phyloP scores from a whole-genome alignment of 495 filamentous ascomycete species.

The Astrothelium macrocarpum region DNA sequence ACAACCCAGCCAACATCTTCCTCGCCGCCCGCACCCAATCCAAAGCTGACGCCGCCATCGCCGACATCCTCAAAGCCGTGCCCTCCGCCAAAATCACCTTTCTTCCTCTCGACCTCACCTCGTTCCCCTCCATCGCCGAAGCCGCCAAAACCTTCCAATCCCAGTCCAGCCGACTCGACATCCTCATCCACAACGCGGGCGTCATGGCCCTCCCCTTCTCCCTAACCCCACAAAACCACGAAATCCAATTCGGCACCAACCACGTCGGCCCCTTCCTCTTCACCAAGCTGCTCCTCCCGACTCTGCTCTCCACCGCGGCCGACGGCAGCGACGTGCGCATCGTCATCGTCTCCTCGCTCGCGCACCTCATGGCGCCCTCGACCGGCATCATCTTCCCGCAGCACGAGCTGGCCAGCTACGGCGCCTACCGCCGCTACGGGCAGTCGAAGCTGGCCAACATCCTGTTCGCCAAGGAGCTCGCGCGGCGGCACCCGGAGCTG shows the following conservation, averaged over 20 bases:
- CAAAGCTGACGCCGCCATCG: slow-evolving; percentile 45
- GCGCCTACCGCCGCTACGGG: slow-evolving; percentile 47
- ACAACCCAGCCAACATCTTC: slow-evolving; percentile 52
- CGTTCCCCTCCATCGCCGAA: slow-evolving; percentile 42
- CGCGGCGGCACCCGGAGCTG: slow-evolving; percentile 39
- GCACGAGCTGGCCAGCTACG: slow-evolving; percentile 20
- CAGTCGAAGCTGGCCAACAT: slow-evolving; percentile 64
- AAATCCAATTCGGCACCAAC: slow-evolving; percentile 64
- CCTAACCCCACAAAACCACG: slow-evolving; percentile 53
- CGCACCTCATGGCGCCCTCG: slow-evolving; percentile 23
- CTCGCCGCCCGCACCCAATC: slow-evolving; percentile 48
- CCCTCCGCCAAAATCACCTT: slow-evolving; percentile 41
- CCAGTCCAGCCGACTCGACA: slow-evolving; percentile 39
- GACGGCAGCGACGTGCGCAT: slow-evolving; percentile 36
- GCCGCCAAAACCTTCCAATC: slow-evolving; percentile 40
- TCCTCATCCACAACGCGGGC: slow-evolving; percentile 61
- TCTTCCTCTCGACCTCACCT: slow-evolving; percentile 43
- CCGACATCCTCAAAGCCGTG: slow-evolving; percentile 38
- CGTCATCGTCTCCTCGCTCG: slow-evolving; percentile 38
- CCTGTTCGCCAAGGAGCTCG: slow-evolving; percentile 52
- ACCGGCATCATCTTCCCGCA: slow-evolving; percentile 23
- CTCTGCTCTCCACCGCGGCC: slow-evolving; percentile 43
- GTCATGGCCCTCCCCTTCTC: slow-evolving; percentile 46
- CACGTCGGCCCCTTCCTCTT: slow-evolving; percentile 60
- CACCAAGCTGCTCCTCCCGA: slow-evolving; percentile 51